Conservation (phyloP, 2,329 filamentous ascomycete genomes). For the Sarocladium brachiariae region DNA sequence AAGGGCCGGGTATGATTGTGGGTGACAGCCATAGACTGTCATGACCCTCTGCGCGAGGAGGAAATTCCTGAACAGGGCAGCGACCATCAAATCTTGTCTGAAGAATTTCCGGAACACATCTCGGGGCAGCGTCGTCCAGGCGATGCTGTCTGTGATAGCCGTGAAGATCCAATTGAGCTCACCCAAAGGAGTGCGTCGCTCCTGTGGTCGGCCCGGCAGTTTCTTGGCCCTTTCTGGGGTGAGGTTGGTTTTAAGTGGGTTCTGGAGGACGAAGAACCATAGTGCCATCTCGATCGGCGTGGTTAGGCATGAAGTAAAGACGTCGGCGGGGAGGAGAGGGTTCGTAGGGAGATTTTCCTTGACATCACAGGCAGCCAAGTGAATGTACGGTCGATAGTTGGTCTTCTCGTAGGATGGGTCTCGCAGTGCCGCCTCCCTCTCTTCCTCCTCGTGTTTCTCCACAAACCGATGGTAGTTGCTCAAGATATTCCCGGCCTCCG, state of each 20-base stretch:
- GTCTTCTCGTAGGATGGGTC: conserved; percentile 82
- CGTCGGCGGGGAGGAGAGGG: conserved; percentile 82
- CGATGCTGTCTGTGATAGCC: conserved; percentile 96
- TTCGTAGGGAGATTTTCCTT: conserved; percentile 94
- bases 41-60: conserved; percentile 91
- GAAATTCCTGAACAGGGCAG: conserved; percentile 93
- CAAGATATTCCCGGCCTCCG: conserved; percentile 91
- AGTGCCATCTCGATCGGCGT: conserved; percentile 97
- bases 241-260: conserved; percentile 63
- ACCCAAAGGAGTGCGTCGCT: conserved; percentile 85
- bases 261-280: conserved; percentile 93
- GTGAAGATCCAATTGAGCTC: conserved; percentile 99
- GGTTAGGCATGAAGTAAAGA: conserved; percentile 93
- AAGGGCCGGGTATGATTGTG: conserved; percentile 84
- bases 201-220: conserved; percentile 84
- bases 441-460: conserved; percentile 89
- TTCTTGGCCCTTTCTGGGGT: conserved; percentile 78
- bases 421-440: conserved; percentile 64
- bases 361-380: conserved; percentile 83
- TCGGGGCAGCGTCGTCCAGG: conserved; percentile 90
- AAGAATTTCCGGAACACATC: conserved; percentile 95
- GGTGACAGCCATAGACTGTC: conserved; percentile 92
- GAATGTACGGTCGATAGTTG: conserved; percentile 64
- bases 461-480: conserved; percentile 92
- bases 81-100: conserved; percentile 97